Base-by-base conservation (phyloP, 345 rosid species). In the Hibiscus tridactylites region DNA sequence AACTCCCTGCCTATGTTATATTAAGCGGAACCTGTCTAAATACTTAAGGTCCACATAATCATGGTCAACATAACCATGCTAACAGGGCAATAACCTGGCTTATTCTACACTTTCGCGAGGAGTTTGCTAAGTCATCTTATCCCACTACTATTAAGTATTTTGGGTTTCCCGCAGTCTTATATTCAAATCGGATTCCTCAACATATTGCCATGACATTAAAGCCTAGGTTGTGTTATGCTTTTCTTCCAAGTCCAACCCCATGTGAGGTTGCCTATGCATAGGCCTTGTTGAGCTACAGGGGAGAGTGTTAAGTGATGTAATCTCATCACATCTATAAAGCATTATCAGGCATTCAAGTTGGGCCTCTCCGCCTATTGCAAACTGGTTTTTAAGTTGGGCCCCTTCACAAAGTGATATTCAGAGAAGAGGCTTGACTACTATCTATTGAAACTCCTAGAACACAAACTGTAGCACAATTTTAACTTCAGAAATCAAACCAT, bases 401-500 rank as follows among this genome's bases (percentile, higher is more conserved):
- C 31, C 29, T 29, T 61, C 67, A 29, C 2, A 46, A 44, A 60
- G 5, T 53, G 47, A 71, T 15, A 2, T 57, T 57, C 65, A 71
- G 16, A 59, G 37, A 56, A 24, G 61, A 24, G 33, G n/a, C 37
- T 26, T 12, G 57, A 46, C 56, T 46, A 5, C 12, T 17, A 54
- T n/a, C 59, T 17, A 54, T 17, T 54, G 16, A 11, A 24, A 65
- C 35, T 46, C 50, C 16, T 46, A 46, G n/a, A 31, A 66, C 57
- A 65, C 39, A 24, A 46, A 65, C 56, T 65, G 70, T 49, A 33
- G 56, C 37, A 66, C 33, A 46, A 66, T 47, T 13, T 66, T 2
- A 47, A 47, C 12, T 29, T 47, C 39, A 2, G 26, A 24, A 68
- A 50, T 50, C 42, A 68, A 73, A 68, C 62, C 67, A 77, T 63